Base-by-base conservation (phyloP, 2,329 filamentous ascomycete species). In the Trichoderma brevicompactum region DNA sequence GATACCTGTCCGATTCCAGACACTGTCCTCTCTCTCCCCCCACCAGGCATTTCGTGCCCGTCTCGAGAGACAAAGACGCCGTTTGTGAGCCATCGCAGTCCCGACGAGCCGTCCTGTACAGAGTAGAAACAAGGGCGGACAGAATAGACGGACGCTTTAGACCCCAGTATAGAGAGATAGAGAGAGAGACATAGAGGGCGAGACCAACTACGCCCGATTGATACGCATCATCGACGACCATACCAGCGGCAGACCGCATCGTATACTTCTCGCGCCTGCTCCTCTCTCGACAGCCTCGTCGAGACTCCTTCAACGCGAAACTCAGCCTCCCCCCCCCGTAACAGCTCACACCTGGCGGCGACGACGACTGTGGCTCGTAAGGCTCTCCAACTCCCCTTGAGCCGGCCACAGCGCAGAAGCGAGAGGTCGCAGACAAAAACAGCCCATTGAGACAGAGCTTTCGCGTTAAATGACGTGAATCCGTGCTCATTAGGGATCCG, bases 391-490 rank as follows among this genome's bases (percentile, higher is more conserved):
- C 43, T 49, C 55, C 55, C 55, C 55, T 59, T 36, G 55, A 17
- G 13, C 43, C 32, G 12, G 43, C 55, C 34, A 48, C 23, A 12
- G 28, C 55, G 43, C 55, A 59, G 43, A 40, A 40, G 15, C 55
- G 17, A 59, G 17, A 48, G 10, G 54, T 44, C 55, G 41, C 41
- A 28, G 32, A 36, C 55, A 34, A 32, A 23, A 48, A 53, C 60
- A 55, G 23, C 44, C 61, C 52, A 49, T 49, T 43, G 61, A 64
- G 50, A 49, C 52, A 49, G 50, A 36, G 32, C 40, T n/a, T 56
- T 55, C 41, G 61, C 61, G 61, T 65, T 59, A 65, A 65, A 65
- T 52, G 62, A 65, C 62, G 62, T 65, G 62, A 65, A 55, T 55
- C 62, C 62, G 53, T 65, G 62, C 53, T 65, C 62, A 43, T 58